Conservation (phyloP, 2,329 filamentous ascomycete genomes). For the Aureobasidium sp. region DNA sequence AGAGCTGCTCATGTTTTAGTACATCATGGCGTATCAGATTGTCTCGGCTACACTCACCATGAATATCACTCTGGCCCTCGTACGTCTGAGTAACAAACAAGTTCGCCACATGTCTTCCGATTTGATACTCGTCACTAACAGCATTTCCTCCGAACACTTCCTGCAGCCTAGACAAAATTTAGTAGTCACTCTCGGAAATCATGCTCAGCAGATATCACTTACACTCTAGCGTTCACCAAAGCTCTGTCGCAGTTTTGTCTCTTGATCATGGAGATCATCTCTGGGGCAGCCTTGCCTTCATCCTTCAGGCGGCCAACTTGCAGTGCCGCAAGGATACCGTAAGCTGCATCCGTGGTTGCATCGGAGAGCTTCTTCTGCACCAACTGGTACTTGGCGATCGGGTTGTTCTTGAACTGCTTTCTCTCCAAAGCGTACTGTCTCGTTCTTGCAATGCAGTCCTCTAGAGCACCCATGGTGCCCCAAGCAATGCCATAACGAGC, state of each 20-base stretch:
- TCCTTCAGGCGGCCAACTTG: constrained; percentile 94
- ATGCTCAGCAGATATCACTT: constrained; percentile 27
- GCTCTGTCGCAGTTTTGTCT: constrained; percentile 94
- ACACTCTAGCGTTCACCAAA: constrained; percentile 65
- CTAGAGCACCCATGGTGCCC: constrained; percentile 86
- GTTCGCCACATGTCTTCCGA: constrained; percentile 91
- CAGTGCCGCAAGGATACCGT: constrained; percentile 78
- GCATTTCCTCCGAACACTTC: constrained; percentile 97
- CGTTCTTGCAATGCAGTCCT: constrained; percentile 79
- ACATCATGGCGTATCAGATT: background rate
- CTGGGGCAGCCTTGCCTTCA: constrained; percentile 75
- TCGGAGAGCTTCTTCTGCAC: constrained; percentile 97
- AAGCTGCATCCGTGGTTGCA: constrained; percentile 82
- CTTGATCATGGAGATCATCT: constrained; percentile 98
- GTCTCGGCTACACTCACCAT: constrained; percentile 56
- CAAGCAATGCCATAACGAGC: constrained; percentile 90
- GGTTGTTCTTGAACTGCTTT: constrained; percentile 94
- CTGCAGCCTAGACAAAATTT: constrained; percentile 55
- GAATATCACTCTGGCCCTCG: constrained; percentile 96
- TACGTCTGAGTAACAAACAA: constrained; percentile 97
- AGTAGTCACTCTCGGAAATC: background rate
- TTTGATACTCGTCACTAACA: constrained; percentile 94
- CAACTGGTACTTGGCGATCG: constrained; percentile 90
- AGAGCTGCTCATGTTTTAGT: constrained; percentile 33
- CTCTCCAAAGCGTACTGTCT: constrained; percentile 84